Conservation (phyloP, 345 rosid genomes). For the Excoecaria cochinchinensis region DNA sequence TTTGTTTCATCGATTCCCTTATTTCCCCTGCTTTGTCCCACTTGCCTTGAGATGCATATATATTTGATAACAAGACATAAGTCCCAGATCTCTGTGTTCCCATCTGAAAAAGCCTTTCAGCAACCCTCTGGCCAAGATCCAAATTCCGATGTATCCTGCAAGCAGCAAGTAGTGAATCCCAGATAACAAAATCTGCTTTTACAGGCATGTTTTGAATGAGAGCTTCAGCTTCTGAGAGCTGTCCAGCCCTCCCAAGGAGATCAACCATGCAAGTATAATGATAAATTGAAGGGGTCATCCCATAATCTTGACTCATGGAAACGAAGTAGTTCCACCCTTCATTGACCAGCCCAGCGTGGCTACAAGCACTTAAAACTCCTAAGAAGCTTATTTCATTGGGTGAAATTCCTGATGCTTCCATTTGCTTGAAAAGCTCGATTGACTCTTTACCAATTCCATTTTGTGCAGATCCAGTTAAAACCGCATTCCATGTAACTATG, state of each 20-base stretch:
- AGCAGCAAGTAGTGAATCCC: slow-evolving; percentile 28
- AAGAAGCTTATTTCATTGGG: slow-evolving; percentile 33
- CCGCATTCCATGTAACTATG: slow-evolving; percentile 35
- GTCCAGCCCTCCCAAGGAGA: slow-evolving; percentile 32
- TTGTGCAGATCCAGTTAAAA: slow-evolving; percentile 34
- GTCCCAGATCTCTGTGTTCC: slow-evolving; percentile 8
- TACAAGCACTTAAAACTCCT: slow-evolving; percentile 29
- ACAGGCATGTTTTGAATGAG: slow-evolving; percentile 19
- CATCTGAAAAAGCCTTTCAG: slow-evolving; percentile 18
- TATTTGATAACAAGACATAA: slow-evolving; percentile 19
- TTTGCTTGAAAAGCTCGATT: slow-evolving; percentile 23
- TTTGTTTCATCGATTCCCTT: slow-evolving; percentile 17
- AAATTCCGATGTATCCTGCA: slow-evolving; percentile 20
- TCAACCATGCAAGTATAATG: slow-evolving; percentile 27
- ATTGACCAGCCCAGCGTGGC: slow-evolving; percentile 29
- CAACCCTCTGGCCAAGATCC: slow-evolving; percentile 17
- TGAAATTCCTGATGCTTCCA: slow-evolving; percentile 21
- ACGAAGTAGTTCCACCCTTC: slow-evolving; percentile 30
- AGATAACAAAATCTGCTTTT: slow-evolving; percentile 20
- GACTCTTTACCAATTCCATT: slow-evolving; percentile 28
- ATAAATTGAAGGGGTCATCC: slow-evolving; percentile 17
- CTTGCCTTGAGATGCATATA: slow-evolving; percentile 21
- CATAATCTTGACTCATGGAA: slow-evolving; percentile 30
- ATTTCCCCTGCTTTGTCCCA: slow-evolving; percentile 13
- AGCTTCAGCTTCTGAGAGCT: slow-evolving; percentile 27